Evolutionary conservation across 805 yeast genomes (phyloP), one percentile per base, ranked within the genome.

Genomic region (Yueomyces sp.): DNA sequence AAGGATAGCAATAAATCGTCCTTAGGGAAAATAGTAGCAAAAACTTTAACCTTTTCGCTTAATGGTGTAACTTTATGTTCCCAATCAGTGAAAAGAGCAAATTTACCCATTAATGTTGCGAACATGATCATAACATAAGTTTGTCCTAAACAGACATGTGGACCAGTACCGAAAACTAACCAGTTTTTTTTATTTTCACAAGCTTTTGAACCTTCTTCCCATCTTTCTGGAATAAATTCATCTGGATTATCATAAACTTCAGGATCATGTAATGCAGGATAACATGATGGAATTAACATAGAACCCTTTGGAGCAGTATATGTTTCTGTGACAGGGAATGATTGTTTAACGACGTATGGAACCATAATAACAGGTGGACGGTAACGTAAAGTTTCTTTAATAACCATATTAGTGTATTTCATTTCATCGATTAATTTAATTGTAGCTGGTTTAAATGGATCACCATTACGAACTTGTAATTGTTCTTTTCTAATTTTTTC

Each of bases 351-450:
- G 47, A 85, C 86, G 62, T 92, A 92, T 42, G 98, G 98, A 48
- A 92, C 97, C 98, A 92, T 92, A 45, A 88, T 59, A 49, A 92
- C 98, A 3, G 98, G 98, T 29, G 98, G 98, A 66, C 97, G 81
- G 70, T 83, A 84, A 63, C 98, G 81, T 54, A 92, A 75, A 44
- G 92, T 69, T 70, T 92, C 98, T 66, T 79, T 85, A 48, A 92
- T 95, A 50, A 85, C 96, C 81, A 78, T 78, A 55, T 74, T 73
- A 26, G 98, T 90, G 69, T 86, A 92, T 29, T 65, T 70, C 98
- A 92, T 92, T 54, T 79, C 56, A 50, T 84, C 92, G 50, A 92
- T 81, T 62, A 92, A 66, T 27, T 81, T 87, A 45, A 85, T 70
- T 41, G 74, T 65, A 47, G 90, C 69, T 39, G 71, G 79, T 43